Conservation (phyloP, 257 asterid genomes). For the Mitragyna speciosa region DNA sequence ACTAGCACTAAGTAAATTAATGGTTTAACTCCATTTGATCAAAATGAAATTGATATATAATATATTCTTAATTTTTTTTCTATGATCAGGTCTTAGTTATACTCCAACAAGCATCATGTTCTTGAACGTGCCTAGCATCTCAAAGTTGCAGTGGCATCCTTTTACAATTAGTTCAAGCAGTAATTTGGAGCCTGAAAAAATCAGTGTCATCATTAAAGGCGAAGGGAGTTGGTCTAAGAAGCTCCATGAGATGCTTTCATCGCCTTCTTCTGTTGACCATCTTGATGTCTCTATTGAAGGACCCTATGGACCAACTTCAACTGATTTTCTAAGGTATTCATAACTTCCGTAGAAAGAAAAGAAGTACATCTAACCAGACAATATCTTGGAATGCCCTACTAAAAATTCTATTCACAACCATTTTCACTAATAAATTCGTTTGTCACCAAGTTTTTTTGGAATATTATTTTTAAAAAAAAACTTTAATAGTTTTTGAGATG, state of each 20-base stretch:
- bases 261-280: slow-evolving; percentile 52
- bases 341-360: neutral
- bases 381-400: too few species aligned
- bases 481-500: too few species aligned
- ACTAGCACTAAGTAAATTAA: too few species aligned
- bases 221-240: slow-evolving; percentile 81
- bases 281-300: slow-evolving; percentile 74
- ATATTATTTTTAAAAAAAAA: too few species aligned
- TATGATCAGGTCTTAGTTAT: slow-evolving; percentile 47
- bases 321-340: slow-evolving; percentile 57
- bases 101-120: slow-evolving; percentile 79
- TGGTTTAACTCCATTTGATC: too few species aligned
- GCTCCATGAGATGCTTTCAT: slow-evolving; percentile 60
- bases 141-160: slow-evolving; percentile 94
- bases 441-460: too few species aligned
- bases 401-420: too few species aligned
- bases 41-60: neutral
- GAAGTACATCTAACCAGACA: neutral
- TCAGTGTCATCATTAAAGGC: slow-evolving; percentile 60
- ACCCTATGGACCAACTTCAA: slow-evolving; percentile 84
- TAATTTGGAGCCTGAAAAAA: slow-evolving; percentile 60
- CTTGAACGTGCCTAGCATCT: slow-evolving; percentile 67
- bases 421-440: too few species aligned
- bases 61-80: neutral
- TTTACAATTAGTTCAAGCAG: slow-evolving; percentile 74